phyloP scores from a whole-genome alignment of 2,329 filamentous ascomycete genomes.

The Colletotrichum endophyticum region DNA sequence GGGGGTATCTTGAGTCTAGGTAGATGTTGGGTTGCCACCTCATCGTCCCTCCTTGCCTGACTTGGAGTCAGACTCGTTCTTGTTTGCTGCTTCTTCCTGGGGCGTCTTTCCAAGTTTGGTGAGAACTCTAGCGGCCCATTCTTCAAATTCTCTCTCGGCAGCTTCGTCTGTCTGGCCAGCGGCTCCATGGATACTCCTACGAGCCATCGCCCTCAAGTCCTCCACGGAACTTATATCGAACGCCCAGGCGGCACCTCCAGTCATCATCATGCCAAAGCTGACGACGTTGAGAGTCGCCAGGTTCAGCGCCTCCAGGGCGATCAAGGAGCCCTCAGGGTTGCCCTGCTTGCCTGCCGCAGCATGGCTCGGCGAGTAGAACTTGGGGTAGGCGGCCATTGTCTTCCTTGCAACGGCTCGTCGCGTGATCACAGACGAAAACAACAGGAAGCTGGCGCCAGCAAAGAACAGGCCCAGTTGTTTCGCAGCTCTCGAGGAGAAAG shows the following conservation, averaged over 20 bases:
- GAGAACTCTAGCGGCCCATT: slow-evolving; percentile 65
- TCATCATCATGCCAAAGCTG: slow-evolving; percentile 75
- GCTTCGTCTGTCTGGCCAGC: slow-evolving; percentile 46
- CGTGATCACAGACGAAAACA: slow-evolving; percentile 73
- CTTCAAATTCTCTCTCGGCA: slow-evolving; percentile 65
- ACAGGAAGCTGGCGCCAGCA: slow-evolving; percentile 77
- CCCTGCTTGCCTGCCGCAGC: slow-evolving; percentile 41
- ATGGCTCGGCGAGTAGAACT: slow-evolving; percentile 73
- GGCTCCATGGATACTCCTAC: slow-evolving; percentile 39
- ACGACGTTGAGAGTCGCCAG: slow-evolving; percentile 87
- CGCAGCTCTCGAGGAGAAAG: slow-evolving; percentile 8
- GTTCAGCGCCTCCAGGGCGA: slow-evolving; percentile 83
- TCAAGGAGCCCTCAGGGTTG: slow-evolving; percentile 66
- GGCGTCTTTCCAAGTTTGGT: slow-evolving; percentile 47
- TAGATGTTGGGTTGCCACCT: slow-evolving; percentile 14
- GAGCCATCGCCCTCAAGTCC: slow-evolving; percentile 64
- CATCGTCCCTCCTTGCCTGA: slow-evolving; percentile 13
- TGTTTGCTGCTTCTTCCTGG: not conserved
- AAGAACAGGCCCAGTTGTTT: slow-evolving; percentile 73
- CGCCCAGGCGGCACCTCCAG: slow-evolving; percentile 76
- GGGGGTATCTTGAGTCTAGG: not conserved
- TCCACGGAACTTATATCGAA: slow-evolving; percentile 76
- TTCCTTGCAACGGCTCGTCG: slow-evolving; percentile 73
- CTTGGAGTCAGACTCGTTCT: slow-evolving; percentile 7
- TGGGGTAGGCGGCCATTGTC: slow-evolving; percentile 65